Conservation (phyloP, 192 early-diverging fungal species). For the Backusella mclennaniae region DNA sequence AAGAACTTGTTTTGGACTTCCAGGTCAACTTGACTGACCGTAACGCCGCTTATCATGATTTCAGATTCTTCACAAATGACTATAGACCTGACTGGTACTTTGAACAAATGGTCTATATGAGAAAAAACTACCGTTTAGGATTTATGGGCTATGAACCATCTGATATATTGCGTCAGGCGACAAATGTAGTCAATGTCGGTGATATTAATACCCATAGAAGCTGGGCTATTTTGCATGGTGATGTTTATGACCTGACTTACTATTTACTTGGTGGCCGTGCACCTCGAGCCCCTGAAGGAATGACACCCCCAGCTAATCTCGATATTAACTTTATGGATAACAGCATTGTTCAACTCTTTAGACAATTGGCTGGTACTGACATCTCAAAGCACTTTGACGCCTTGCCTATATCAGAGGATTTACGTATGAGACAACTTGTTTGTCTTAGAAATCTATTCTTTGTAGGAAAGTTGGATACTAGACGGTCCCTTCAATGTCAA, state of each 20-base stretch:
- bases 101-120: constrained; percentile 63
- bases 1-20: constrained; percentile 48
- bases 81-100: constrained; percentile 71
- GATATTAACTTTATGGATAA: constrained; percentile 65
- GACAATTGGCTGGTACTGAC: constrained; percentile 61
- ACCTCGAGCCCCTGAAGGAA: constrained; percentile 45
- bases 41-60: constrained; percentile 67
- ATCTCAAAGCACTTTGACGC: constrained; percentile 62
- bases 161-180: constrained; percentile 55
- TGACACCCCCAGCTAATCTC: constrained; percentile 38
- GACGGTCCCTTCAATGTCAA: constrained; percentile 77
- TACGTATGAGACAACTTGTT: constrained; percentile 52
- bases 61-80: constrained; percentile 66
- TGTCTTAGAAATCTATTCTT: constrained; percentile 89
- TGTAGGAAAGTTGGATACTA: constrained; percentile 82
- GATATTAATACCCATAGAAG: constrained; percentile 41
- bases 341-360: constrained; percentile 63
- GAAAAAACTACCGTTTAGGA: constrained; percentile 64
- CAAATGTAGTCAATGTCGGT: constrained; percentile 35
- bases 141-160: constrained; percentile 65
- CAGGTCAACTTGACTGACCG: constrained; percentile 47
- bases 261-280: constrained; percentile 60
- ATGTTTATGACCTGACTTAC: constrained; percentile 72
- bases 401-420: constrained; percentile 46
- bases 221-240: constrained; percentile 67